A percentile compares a stretch with the other conserved stretches of the same genome.
Conservation (phyloP, 2,329 filamentous ascomycete genomes). For the Fusarium continuum region DNA sequence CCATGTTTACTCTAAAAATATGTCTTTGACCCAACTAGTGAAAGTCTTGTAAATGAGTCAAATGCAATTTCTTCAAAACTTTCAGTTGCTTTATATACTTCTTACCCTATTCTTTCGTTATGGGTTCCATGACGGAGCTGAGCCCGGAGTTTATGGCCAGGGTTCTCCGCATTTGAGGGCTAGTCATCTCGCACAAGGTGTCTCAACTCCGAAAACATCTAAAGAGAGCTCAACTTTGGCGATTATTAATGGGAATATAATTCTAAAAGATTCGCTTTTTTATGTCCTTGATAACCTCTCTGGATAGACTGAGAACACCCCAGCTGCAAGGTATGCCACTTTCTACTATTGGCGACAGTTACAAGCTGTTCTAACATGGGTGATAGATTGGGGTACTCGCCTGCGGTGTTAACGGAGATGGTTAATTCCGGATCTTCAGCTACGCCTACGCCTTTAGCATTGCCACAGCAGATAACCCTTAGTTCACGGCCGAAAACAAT, state of each 20-base stretch:
- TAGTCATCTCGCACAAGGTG: not conserved
- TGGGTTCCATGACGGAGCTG: slow-evolving; percentile 4
- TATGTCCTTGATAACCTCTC: too few species aligned
- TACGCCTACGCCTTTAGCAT: not conserved
- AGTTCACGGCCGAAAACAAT: too few species aligned
- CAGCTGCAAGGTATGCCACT: too few species aligned
- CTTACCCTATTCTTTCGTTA: not conserved
- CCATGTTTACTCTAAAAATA: slow-evolving; percentile 27
- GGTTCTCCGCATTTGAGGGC: not conserved
- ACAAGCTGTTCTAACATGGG: too few species aligned
- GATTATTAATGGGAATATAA: not conserved
- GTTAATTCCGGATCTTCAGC: too few species aligned
- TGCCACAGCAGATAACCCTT: not conserved
- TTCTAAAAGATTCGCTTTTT: not conserved
- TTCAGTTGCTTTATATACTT: not conserved
- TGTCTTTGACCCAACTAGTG: too few species aligned
- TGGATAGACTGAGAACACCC: too few species aligned
- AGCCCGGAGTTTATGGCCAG: not conserved
- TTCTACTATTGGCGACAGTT: too few species aligned
- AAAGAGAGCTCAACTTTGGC: not conserved
- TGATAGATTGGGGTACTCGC: too few species aligned
- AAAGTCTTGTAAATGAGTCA: too few species aligned
- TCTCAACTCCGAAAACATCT: slow-evolving; percentile 9
- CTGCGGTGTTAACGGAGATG: too few species aligned
- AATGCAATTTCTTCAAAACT: not conserved